Base-by-base conservation (phyloP, 257 asterid species). In the Ilex asprella region DNA sequence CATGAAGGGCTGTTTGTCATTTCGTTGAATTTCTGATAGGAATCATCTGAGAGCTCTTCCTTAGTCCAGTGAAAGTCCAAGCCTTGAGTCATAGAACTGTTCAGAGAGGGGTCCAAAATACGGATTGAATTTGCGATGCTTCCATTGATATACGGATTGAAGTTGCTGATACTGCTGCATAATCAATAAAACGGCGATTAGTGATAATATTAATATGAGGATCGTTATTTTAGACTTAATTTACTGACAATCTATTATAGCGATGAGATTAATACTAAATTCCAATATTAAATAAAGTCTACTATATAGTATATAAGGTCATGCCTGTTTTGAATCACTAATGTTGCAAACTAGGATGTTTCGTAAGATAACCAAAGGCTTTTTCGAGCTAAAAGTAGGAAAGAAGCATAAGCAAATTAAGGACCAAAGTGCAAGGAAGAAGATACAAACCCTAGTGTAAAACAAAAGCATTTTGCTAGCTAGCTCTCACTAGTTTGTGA, bases 31-130 rank as follows among this genome's bases (percentile, higher is more conserved):
- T 66, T 79, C 0, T 73, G 76, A 58, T 70, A 75, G 30, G 81
- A 76, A 59, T 80, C 71, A 59, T 80, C 71, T 50, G 87, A 71
- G 11, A 73, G 35, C 41, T 88, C 84, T 32, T 66, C 76, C 79
- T 86, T 88, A 49, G 74, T 69, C 65, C 79, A 62, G 0, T 78
- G 80, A 47, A 73, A 58, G 32, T 84, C 80, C 41, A 46, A 49
- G 14, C 15, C 88, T 64, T 81, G 85, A 49, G 75, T 46, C 85
- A 86, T 83, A 59, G 87, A 54, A 54, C 41, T 57, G 73, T 80
- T 64, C 7, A 71, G 74, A 39, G 82, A 65, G 39, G 78, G 46
- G 50, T 67, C 64, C 55, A 56, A 41, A 12, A 5, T 53, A 65
- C 60, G 56, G 30, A 67, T 72, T 71, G 82, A 69, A 43, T 65